phyloP scores from a whole-genome alignment of 1,284 basidiomycete species.

The Wolfiporia cocos region DNA sequence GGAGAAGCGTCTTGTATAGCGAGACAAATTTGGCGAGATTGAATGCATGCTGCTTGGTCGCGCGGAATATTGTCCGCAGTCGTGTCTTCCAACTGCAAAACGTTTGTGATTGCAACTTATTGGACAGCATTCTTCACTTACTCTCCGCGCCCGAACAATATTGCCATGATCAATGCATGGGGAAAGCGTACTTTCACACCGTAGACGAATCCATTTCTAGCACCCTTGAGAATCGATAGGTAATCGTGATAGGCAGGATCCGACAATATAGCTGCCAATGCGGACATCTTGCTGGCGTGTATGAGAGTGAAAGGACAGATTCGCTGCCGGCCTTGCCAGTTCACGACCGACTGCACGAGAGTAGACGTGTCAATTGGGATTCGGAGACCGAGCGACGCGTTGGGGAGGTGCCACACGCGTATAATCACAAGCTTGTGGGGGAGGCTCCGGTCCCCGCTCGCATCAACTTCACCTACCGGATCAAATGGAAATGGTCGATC shows the following conservation, averaged over 20 bases:
- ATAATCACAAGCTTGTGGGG: not conserved
- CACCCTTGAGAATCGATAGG: slow-evolving; percentile 90
- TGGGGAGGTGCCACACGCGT: too few relatives aligned
- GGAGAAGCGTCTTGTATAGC: slow-evolving; percentile 84
- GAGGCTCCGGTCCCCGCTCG: not conserved
- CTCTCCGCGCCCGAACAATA: slow-evolving; percentile 89
- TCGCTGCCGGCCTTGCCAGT: not conserved
- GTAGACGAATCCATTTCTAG: slow-evolving; percentile 91
- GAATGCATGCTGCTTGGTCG: slow-evolving; percentile 86
- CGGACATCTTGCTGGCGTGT: slow-evolving; percentile 16
- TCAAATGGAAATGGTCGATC: too few relatives aligned
- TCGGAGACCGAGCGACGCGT: too few relatives aligned
- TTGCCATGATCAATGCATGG: slow-evolving; percentile 99
- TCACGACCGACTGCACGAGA: not conserved
- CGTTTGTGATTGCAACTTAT: slow-evolving; percentile 6
- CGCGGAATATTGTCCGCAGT: slow-evolving; percentile 65
- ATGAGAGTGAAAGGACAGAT: not conserved
- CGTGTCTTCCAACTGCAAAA: slow-evolving; percentile 63
- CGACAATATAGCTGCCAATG: slow-evolving; percentile 35
- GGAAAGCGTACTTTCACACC: slow-evolving; percentile 94
- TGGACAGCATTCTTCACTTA: slow-evolving; percentile 35
- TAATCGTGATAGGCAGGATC: slow-evolving; percentile 86
- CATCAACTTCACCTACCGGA: not conserved
- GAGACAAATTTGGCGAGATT: slow-evolving; percentile 94
- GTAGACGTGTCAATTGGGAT: not conserved